Evolutionary conservation across 768 basidiomycete species (phyloP).

Genomic region (Astraeus odoratus): DNA sequence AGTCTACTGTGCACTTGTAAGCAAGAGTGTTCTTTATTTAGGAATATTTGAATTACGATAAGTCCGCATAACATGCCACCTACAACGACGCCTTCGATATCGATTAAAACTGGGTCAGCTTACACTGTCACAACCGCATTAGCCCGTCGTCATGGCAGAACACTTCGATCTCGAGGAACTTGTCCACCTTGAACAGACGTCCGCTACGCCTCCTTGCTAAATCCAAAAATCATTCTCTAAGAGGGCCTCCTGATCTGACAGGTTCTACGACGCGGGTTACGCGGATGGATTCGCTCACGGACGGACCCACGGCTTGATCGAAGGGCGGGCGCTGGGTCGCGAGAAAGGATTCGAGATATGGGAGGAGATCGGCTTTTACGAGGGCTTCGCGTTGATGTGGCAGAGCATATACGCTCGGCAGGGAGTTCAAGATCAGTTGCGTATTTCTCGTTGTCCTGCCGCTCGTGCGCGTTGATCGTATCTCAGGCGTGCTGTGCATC

Average conservation of each 20-base stretch:
- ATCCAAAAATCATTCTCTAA: slow-evolving; percentile 2
- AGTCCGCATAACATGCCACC: no score
- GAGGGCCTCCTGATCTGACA: slow-evolving; percentile 23
- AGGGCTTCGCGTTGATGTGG: slow-evolving; percentile 80
- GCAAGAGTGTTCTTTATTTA: no score
- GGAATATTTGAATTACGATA: no score
- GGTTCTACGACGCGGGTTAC: slow-evolving; percentile 79
- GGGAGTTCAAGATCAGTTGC: slow-evolving; percentile 41
- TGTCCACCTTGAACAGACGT: slow-evolving; percentile 61
- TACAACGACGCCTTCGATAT: no score
- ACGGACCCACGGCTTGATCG: slow-evolving; percentile 81
- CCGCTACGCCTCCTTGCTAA: slow-evolving; percentile 11
- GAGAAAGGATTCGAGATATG: slow-evolving; percentile 94
- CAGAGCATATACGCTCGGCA: slow-evolving; percentile 39
- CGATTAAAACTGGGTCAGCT: no score
- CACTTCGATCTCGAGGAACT: slow-evolving; percentile 53
- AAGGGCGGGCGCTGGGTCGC: slow-evolving; percentile 82
- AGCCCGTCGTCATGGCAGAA: slow-evolving; percentile 15
- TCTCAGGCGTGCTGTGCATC: slow-evolving; percentile 49
- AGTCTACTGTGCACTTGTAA: no score
- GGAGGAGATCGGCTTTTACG: slow-evolving; percentile 94
- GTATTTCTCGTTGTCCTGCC: slow-evolving; percentile 17
- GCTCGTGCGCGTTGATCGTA: not conserved
- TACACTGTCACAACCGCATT: no score
- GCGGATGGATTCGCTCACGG: slow-evolving; percentile 79